Percentiles rank a stretch among this genome's conserved stretches.
phyloP scores from a whole-genome alignment of 2,329 filamentous ascomycete genomes.

The Penicillium nordicum region DNA sequence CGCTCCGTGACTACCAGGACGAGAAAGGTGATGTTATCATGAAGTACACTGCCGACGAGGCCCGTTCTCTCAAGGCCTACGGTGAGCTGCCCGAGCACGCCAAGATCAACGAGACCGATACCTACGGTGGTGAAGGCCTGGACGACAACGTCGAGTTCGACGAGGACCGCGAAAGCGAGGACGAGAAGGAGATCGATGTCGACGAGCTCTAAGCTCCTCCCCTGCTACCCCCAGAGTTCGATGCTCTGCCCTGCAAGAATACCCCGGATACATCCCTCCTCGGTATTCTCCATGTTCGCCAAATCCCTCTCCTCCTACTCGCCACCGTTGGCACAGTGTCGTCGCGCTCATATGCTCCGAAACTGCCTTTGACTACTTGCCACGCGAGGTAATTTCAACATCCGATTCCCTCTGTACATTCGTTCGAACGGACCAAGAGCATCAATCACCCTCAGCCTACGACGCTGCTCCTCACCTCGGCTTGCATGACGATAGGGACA shows the following conservation, averaged over 20 bases:
- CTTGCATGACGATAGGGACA: conserved; percentile 15
- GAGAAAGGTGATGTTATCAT: conserved; percentile 91
- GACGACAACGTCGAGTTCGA: conserved; percentile 99
- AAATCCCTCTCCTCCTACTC: conserved; percentile 13
- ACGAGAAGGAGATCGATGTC: conserved; percentile 82
- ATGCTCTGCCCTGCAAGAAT: conserved; percentile 33
- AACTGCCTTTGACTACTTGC: conserved; percentile 10
- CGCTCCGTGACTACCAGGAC: conserved; percentile 87
- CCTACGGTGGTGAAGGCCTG: conserved; percentile 80
- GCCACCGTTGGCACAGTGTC: conserved; percentile 15
- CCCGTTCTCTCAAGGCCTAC: conserved; percentile 90
- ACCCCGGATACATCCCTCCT: conserved; percentile 19
- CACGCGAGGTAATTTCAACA: conserved; percentile 5
- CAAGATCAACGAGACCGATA: conserved; percentile 99
- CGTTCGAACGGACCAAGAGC: conserved; percentile 13
- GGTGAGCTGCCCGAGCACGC: conserved; percentile 94
- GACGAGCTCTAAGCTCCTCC: conserved; percentile 75
- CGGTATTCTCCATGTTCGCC: conserved; percentile 24
- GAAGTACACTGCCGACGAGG: conserved; percentile 96
- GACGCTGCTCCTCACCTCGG: conserved; percentile 14
- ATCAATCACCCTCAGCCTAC: conserved; percentile 7
- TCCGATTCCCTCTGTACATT: conserved; percentile 12
- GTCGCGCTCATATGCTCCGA: conserved; percentile 16
- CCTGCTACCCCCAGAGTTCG: conserved; percentile 22
- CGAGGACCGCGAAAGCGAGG: conserved; percentile 72